Evolutionary conservation across 176 grass and related monocot species (phyloP).

Genomic region (Dactylis glomerata): DNA sequence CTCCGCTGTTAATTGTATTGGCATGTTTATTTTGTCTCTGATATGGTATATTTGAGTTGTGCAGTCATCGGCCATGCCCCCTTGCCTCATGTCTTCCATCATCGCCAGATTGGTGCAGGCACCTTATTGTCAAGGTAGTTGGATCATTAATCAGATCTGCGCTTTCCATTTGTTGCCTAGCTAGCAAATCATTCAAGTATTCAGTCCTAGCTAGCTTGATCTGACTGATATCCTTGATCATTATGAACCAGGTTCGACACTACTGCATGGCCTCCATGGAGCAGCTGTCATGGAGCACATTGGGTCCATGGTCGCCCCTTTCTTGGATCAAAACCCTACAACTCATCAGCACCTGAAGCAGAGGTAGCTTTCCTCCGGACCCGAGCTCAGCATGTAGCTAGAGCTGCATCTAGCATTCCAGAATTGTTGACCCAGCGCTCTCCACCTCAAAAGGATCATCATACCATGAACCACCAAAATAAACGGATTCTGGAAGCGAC

Average conservation of each 20-base stretch:
- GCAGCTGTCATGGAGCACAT: conserved; percentile 25
- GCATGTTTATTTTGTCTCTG: not conserved
- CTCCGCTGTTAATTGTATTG: not conserved
- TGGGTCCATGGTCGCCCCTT: conserved; percentile 12
- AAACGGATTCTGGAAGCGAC: not conserved
- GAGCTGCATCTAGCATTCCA: not conserved
- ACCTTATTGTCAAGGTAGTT: conserved; percentile 45
- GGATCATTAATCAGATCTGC: conserved; percentile 17
- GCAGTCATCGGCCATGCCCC: conserved; percentile 37
- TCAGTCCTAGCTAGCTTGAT: not conserved
- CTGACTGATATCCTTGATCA: not conserved
- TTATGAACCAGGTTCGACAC: conserved; percentile 16
- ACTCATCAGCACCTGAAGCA: conserved; percentile 6
- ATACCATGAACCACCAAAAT: conserved; percentile 12
- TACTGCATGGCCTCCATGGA: conserved; percentile 33
- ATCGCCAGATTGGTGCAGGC: conserved; percentile 20
- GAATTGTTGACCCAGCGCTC: not conserved
- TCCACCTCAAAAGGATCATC: conserved; percentile 13
- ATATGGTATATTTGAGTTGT: not conserved
- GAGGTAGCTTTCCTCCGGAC: not conserved
- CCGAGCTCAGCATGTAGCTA: not conserved
- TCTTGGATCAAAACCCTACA: conserved; percentile 22
- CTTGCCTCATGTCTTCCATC: conserved; percentile 15
- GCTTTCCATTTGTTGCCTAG: not conserved
- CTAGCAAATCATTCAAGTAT: not conserved